phyloP scores from a whole-genome alignment of 2,329 filamentous ascomycete species.

The Monosporascus sp. region DNA sequence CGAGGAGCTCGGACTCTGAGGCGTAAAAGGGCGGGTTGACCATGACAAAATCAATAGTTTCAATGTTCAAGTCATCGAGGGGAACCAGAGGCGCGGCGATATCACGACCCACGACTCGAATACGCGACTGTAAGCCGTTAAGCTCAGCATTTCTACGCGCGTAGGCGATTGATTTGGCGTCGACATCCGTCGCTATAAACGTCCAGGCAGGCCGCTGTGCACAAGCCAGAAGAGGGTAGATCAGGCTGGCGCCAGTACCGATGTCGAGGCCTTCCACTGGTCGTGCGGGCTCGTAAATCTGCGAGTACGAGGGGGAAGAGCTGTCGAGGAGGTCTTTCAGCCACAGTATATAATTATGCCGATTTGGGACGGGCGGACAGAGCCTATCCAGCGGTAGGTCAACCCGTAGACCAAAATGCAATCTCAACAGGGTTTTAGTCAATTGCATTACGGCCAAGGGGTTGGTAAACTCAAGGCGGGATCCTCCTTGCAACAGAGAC shows the following conservation, averaged over 20 bases:
- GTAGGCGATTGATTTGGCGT: slow-evolving; percentile 60
- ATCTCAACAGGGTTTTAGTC: slow-evolving; percentile 70
- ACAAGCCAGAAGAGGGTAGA: slow-evolving; percentile 82
- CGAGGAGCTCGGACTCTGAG: slow-evolving; percentile 63
- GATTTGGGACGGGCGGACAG: slow-evolving; percentile 74
- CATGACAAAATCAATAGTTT: slow-evolving; percentile 73
- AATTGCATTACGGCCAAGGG: slow-evolving; percentile 72
- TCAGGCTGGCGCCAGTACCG: slow-evolving; percentile 84
- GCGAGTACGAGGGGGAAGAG: slow-evolving; percentile 43
- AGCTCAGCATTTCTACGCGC: slow-evolving; percentile 61
- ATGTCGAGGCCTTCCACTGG: slow-evolving; percentile 71
- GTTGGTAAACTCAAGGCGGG: slow-evolving; percentile 73
- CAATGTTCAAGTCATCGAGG: slow-evolving; percentile 45
- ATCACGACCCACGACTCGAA: slow-evolving; percentile 56
- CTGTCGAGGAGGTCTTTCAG: slow-evolving; percentile 75
- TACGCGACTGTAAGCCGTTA: slow-evolving; percentile 61
- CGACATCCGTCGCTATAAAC: slow-evolving; percentile 75
- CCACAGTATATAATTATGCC: slow-evolving; percentile 90
- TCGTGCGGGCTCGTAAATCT: slow-evolving; percentile 38
- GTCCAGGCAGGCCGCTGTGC: slow-evolving; percentile 62
- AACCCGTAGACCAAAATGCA: slow-evolving; percentile 69
- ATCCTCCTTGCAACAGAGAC: slow-evolving; percentile 20
- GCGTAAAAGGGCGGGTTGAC: slow-evolving; percentile 93
- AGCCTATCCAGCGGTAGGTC: slow-evolving; percentile 72
- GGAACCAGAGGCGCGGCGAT: slow-evolving; percentile 56